Evolutionary conservation across 2,329 filamentous ascomycete genomes (phyloP), one percentile per base, ranked within the genome.

Genomic region (Fusarium sarcochroum): DNA sequence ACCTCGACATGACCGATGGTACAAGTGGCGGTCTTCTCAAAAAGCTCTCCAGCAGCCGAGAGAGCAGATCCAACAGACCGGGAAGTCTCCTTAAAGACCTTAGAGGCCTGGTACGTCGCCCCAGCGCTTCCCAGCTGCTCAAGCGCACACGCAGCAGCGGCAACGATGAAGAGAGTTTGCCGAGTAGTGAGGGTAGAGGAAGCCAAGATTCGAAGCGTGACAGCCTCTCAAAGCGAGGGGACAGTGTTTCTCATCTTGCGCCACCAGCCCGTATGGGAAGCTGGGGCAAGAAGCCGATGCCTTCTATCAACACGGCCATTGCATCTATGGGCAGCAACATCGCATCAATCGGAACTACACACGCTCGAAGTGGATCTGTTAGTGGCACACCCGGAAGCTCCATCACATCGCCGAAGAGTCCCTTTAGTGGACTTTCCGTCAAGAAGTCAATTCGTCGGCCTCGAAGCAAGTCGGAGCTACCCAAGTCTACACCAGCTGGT

Each of bases 11-110:
- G 14, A 76, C 90, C 44, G 87, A 85, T 37, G 87, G 85, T 18
- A 80, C 90, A 42, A 83, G 82, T 10, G 86, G 85, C 55, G 88
- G 89, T 23, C 83, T 92, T 38, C 77, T 91, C 40, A 92, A 90
- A 73, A 89, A 87, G 75, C 80, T 87, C 42, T 87, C 85, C 9
- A 81, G 90, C 67, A 84, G 82, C 72, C 79, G 84, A 49, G 80
- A 81, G n/a, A 77, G 77, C 18, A 78, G 73, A 61, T 80, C 81
- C 40, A 63, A 83, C 85, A 45, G 89, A 84, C 75, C 83, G 84
- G 70, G 80, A 23, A 75, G 73, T 27, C 69, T 82, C 17, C 63
- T 91, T 9, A 84, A 84, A 51, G 83, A 83, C 46, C 75, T 89
- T 10, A 80, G 83, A 15, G 83, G 80, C 10, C 76, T 87, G 4